Conservation (phyloP, 2,329 filamentous ascomycete species). For the Diaporthe sp. region DNA sequence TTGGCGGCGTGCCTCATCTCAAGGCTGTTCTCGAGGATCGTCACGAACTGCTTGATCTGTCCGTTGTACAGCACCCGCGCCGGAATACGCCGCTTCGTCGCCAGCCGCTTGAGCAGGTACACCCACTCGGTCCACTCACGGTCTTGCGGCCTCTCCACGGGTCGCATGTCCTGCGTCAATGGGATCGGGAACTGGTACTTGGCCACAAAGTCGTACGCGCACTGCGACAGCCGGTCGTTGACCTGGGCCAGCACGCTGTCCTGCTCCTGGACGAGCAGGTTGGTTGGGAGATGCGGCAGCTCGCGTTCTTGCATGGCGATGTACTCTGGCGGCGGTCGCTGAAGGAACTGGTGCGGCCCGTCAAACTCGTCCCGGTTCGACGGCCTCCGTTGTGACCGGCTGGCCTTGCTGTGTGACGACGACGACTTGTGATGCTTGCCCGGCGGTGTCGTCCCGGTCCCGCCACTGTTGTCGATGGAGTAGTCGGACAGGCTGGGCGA, state of each 20-base stretch:
- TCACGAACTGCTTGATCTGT: conserved; percentile 93
- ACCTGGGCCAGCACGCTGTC: conserved; percentile 84
- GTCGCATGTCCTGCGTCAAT: conserved; percentile 84
- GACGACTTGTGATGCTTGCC: conserved; percentile 58
- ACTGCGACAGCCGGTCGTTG: conserved; percentile 87
- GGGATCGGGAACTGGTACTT: conserved; percentile 94
- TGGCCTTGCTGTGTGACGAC: conserved; percentile 57
- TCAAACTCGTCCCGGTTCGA: conserved; percentile 92
- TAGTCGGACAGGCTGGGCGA: conserved; percentile 74
- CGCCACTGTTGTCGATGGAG: conserved; percentile 66
- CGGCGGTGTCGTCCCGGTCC: conserved; percentile 54
- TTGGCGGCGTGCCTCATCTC: conserved; percentile 90
- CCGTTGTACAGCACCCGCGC: conserved; percentile 88
- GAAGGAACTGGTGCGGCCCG: conserved; percentile 86
- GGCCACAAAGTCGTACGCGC: conserved; percentile 90
- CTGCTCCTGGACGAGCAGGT: conserved; percentile 86
- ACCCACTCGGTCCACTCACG: conserved; percentile 95
- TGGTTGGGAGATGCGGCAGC: conserved; percentile 85
- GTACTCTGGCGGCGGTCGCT: conserved; percentile 78
- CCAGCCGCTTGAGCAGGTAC: conserved; percentile 86
- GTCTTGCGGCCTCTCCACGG: conserved; percentile 80
- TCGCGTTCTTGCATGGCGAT: conserved; percentile 84
- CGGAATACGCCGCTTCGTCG: conserved; percentile 88
- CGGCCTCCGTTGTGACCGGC: conserved; percentile 74
- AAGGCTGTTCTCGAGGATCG: conserved; percentile 87